Conservation (phyloP, 129 eudicot genomes). For the Kitagawia praeruptora region DNA sequence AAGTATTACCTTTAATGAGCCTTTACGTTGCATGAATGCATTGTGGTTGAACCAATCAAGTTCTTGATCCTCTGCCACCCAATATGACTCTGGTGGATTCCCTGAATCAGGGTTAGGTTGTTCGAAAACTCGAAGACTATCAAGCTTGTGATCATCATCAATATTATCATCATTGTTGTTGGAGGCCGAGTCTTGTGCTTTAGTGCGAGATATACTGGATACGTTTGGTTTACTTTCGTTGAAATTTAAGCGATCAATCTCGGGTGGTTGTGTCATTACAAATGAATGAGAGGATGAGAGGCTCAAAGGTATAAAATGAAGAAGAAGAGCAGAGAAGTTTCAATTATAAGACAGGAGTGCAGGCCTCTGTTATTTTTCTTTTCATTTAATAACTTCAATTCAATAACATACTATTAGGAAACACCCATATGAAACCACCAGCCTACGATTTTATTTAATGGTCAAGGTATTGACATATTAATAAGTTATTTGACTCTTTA, state of each 20-base stretch:
- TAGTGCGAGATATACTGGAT: neutral
- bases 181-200: neutral
- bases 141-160: slow-evolving; percentile 3
- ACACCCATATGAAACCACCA: neutral
- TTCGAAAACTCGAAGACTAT: neutral
- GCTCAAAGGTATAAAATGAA: neutral
- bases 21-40: slow-evolving; percentile 59
- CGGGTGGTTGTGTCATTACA: slow-evolving; percentile 1
- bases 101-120: slow-evolving; percentile 20
- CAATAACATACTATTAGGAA: neutral
- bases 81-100: slow-evolving; percentile 72
- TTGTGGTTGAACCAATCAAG: slow-evolving; percentile 75
- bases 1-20: slow-evolving; percentile 47
- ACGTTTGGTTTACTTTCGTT: neutral
- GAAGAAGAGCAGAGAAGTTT: neutral
- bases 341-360: neutral
- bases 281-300: neutral
- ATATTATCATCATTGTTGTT: neutral
- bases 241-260: neutral
- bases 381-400: neutral
- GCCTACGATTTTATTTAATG: neutral
- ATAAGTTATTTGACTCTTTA: neutral
- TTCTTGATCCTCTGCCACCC: slow-evolving; percentile 68
- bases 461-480: neutral
- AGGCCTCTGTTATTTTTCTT: neutral